Conservation (phyloP, 1,284 basidiomycete species). For the Sanguinoderma infundibulare region DNA sequence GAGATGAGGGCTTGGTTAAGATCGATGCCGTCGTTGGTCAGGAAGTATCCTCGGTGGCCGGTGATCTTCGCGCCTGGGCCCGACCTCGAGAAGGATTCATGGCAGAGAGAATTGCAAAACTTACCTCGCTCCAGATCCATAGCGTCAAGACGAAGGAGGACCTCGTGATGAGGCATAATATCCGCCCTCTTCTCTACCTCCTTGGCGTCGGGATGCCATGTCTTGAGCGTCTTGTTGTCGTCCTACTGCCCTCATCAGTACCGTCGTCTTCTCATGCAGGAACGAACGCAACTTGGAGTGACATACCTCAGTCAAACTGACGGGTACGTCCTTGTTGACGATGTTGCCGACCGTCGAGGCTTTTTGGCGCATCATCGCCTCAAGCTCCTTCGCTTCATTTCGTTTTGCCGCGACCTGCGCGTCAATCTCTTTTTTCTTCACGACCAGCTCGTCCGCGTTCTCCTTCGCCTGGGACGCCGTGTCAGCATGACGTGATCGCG, state of each 20-base stretch:
- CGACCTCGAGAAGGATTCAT: background rate
- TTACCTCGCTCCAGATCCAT: conserved; percentile 95
- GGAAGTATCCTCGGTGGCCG: conserved; percentile 96
- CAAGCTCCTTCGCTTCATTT: conserved; percentile 78
- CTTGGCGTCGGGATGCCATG: conserved; percentile 88
- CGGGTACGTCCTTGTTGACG: conserved; percentile 85
- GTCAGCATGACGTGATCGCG: background rate
- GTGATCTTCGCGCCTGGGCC: conserved; percentile 83
- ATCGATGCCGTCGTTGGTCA: conserved; percentile 95
- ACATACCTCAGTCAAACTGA: conserved; percentile 87
- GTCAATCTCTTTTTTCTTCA: conserved; percentile 81
- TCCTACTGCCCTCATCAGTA: conserved; percentile 56
- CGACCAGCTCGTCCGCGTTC: conserved; percentile 85
- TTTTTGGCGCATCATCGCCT: conserved; percentile 79
- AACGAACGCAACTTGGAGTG: no score
- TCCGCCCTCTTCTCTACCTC: conserved; percentile 66
- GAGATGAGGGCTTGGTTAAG: conserved; percentile 96
- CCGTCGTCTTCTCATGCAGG: background rate
- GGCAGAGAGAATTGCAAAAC: conserved; percentile 17
- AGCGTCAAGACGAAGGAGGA: conserved; percentile 90
- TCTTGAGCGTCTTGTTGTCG: conserved; percentile 83
- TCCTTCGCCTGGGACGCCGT: conserved; percentile 75
- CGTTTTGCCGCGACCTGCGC: conserved; percentile 79
- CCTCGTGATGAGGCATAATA: conserved; percentile 96
- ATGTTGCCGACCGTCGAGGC: conserved; percentile 91